Evolutionary conservation across 2,329 filamentous ascomycete species (phyloP).

Genomic region (Biscogniauxia mediterranea): DNA sequence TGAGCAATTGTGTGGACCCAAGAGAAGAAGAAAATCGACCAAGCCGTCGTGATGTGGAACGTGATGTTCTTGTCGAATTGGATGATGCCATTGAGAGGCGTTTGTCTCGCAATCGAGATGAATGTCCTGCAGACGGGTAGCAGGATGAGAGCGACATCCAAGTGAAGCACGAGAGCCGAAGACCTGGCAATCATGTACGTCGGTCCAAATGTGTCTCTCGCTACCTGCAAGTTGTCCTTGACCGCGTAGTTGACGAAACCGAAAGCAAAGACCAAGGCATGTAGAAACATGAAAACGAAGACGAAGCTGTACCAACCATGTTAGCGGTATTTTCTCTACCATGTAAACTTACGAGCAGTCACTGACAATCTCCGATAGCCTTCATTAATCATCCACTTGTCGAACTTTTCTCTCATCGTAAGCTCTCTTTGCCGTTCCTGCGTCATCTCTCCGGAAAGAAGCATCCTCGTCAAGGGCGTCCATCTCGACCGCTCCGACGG

Average conservation of each 20-base stretch:
- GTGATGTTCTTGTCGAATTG: conserved; percentile 89
- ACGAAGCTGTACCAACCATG: conserved; percentile 59
- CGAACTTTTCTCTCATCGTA: conserved; percentile 68
- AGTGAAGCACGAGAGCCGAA: conserved; percentile 73
- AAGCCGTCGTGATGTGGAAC: conserved; percentile 81
- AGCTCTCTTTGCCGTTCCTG: conserved; percentile 69
- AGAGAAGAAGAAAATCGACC: conserved; percentile 86
- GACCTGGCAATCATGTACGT: conserved; percentile 76
- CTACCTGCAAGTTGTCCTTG: conserved; percentile 69
- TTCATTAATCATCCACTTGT: conserved; percentile 88
- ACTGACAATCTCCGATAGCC: conserved; percentile 77
- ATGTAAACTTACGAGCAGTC: conserved; percentile 10
- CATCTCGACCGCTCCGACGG: conserved; percentile 73
- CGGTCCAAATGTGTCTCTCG: conserved; percentile 68
- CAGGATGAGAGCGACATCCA: conserved; percentile 76
- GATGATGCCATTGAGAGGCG: conserved; percentile 80
- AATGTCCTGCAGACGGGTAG: conserved; percentile 82
- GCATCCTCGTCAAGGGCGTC: conserved; percentile 78
- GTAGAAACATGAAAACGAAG: conserved; percentile 69
- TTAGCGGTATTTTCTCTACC: conserved; percentile 21
- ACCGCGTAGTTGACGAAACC: conserved; percentile 77
- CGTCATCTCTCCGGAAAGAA: conserved; percentile 80
- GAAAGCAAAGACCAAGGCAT: conserved; percentile 76
- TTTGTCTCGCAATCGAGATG: conserved; percentile 77
- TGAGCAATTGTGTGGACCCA: conserved; percentile 85